A percentile compares a stretch with the other conserved stretches of the same genome.
These are phyloP conservation scores for Phytophthora pseudosyringae DNA, from an alignment of 352 stramenopile genomes.

Conservation along the genomic window DNA sequence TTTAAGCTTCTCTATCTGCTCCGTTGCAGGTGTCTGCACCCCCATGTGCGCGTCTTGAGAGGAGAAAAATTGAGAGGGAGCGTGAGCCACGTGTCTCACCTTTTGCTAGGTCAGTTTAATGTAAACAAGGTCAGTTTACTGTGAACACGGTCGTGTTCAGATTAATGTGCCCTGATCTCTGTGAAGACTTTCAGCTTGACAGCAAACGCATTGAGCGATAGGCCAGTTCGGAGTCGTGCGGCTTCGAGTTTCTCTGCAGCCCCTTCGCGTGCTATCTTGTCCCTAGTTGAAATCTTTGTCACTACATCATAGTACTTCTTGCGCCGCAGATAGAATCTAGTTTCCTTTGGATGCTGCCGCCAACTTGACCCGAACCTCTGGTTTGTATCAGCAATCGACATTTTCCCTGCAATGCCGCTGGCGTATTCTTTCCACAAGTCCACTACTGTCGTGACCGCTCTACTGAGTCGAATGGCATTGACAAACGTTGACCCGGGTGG, in stretches of 20 bases:
- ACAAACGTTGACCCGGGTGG: too few species aligned
- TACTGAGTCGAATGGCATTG: background rate
- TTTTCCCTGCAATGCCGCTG: background rate
- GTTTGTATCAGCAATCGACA: slow-evolving; percentile 8
- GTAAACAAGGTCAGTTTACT: too few species aligned
- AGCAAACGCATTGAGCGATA: too few species aligned
- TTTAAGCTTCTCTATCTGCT: background rate
- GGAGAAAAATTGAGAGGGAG: background rate
- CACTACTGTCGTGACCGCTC: background rate
- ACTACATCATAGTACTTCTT: slow-evolving; percentile 20
- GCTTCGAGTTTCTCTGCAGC: background rate
- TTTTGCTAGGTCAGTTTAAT: too few species aligned
- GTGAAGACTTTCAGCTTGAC: too few species aligned
- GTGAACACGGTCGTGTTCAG: too few species aligned
- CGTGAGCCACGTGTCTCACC: background rate
- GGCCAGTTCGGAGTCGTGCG: background rate
- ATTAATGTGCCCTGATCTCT: too few species aligned
- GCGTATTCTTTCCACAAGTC: slow-evolving; percentile 14
- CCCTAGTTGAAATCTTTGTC: background rate
- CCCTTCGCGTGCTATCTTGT: background rate
- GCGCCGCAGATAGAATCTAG: slow-evolving; percentile 10
- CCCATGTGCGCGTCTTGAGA: background rate
- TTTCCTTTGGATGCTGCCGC: slow-evolving; percentile 1
- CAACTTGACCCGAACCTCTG: background rate
- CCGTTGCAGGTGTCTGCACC: background rate